These are phyloP conservation scores for Reutealis trisperma DNA, from an alignment of 345 rosid species.

Conservation along the genomic window DNA sequence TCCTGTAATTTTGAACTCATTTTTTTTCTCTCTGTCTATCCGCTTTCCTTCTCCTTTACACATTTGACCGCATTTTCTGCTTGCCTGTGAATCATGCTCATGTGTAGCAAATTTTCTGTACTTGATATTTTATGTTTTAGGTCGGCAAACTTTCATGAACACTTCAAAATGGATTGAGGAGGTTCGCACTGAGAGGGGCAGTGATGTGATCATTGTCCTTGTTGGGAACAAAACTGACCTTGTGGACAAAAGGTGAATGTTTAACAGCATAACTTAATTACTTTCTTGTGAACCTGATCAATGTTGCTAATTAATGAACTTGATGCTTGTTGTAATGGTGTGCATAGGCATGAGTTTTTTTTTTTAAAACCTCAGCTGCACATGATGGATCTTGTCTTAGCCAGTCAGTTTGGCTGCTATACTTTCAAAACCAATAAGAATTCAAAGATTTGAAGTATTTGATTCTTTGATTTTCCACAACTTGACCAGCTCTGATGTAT, in stretches of 20 bases:
- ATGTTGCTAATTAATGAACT: neutral
- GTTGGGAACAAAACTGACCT: conserved; percentile 27
- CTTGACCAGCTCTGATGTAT: neutral
- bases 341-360: neutral
- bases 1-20: neutral
- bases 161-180: conserved; percentile 22
- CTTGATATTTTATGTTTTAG: neutral
- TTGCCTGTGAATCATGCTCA: neutral
- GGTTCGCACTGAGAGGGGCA: conserved; percentile 22
- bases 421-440: neutral
- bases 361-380: neutral
- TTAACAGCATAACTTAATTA: neutral
- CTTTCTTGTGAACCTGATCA: neutral
- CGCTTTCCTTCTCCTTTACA: neutral
- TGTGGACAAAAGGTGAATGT: conserved; percentile 15
- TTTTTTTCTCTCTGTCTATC: neutral
- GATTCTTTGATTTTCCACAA: neutral
- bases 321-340: neutral
- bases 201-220: conserved; percentile 23
- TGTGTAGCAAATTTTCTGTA: neutral
- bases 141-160: conserved; percentile 18
- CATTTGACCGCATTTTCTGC: neutral
- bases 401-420: neutral
- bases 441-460: neutral
- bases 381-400: neutral